phyloP scores from a whole-genome alignment of 306 rosid species.

The Vigna nakashimae region DNA sequence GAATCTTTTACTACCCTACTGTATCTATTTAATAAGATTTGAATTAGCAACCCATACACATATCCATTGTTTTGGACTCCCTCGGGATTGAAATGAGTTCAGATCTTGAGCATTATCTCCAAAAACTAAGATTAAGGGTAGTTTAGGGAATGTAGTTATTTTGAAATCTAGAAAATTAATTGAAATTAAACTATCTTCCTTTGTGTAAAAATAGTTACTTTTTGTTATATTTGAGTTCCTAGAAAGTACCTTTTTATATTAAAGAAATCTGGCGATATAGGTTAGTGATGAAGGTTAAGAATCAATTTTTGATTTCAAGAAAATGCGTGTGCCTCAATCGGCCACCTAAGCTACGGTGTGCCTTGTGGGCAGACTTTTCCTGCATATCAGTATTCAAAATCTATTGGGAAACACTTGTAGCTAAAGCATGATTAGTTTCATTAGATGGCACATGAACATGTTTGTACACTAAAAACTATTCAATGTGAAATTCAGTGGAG shows the following conservation, averaged over 20 bases:
- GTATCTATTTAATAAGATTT: constrained; percentile 2
- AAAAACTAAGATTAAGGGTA: not conserved
- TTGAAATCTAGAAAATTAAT: no score
- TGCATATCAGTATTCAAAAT: not conserved
- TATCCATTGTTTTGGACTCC: not conserved
- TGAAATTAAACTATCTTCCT: no score
- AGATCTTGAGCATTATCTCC: not conserved
- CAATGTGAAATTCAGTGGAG: constrained; percentile 78
- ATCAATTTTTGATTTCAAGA: not conserved
- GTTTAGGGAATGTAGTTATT: no score
- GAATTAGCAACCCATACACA: not conserved
- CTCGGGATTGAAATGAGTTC: not conserved
- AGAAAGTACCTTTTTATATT: not conserved
- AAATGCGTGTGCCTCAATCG: not conserved
- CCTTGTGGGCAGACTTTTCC: not conserved
- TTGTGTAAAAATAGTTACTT: no score
- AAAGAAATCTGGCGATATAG: not conserved
- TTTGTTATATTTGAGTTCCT: no score
- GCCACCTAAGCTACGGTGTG: constrained; percentile 1
- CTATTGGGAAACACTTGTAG: not conserved
- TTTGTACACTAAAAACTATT: constrained; percentile 51
- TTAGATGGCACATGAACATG: constrained; percentile 20
- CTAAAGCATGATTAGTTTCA: constrained; percentile 13
- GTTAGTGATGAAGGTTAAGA: not conserved
- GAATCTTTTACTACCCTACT: not conserved